Evolutionary conservation across 345 rosid genomes (phyloP).

Genomic region (Lenwebbia sp.): DNA sequence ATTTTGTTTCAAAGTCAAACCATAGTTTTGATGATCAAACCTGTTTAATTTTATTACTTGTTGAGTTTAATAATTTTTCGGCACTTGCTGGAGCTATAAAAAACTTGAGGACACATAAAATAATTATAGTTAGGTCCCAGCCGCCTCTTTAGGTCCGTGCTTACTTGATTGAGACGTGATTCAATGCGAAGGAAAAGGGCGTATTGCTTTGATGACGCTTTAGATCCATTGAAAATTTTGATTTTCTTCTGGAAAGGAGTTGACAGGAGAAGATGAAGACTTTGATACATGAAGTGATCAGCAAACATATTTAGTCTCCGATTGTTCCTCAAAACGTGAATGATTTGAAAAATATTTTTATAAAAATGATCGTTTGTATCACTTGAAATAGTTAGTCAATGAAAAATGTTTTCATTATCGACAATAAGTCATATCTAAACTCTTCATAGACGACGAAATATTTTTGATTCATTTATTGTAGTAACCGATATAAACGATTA

Average conservation of each 20-base stretch:
- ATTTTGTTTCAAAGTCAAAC: neutral
- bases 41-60: neutral
- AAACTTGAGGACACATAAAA: neutral
- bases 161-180: neutral
- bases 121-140: too few species aligned
- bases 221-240: neutral
- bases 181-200: neutral
- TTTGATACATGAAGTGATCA: neutral
- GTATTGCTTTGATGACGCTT: neutral
- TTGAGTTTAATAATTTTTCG: neutral
- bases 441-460: neutral
- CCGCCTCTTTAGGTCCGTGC: neutral
- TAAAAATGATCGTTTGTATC: neutral
- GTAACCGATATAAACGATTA: accelerated
- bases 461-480: neutral
- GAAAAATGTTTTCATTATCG: accelerated
- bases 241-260: neutral
- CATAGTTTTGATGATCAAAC: neutral
- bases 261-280: neutral
- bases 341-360: neutral
- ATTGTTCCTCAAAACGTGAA: neutral
- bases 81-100: neutral
- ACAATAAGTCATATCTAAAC: accelerated
- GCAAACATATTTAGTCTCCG: neutral
- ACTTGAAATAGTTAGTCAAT: accelerated